Percentiles rank a stretch among this genome's conserved stretches.
Conservation (phyloP, 192 early-diverging fungal genomes). For the Obelidium mucronatum region DNA sequence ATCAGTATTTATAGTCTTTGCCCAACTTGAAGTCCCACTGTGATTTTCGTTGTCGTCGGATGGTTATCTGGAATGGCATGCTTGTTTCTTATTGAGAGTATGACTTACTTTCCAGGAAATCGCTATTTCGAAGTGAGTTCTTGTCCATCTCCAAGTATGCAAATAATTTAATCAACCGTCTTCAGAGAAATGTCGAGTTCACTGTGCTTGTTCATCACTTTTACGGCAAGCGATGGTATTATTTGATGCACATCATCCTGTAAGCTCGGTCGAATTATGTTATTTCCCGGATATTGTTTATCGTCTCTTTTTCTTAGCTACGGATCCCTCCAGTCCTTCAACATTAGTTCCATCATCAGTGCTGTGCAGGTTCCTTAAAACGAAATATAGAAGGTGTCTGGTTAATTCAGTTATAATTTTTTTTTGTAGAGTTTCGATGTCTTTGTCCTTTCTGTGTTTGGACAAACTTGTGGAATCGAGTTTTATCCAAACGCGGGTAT, state of each 20-base stretch:
- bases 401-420: too few species aligned
- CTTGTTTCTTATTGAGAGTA: constrained; percentile 72
- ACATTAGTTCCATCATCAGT: constrained; percentile 73
- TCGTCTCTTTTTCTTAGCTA: constrained; percentile 25
- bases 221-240: constrained; percentile 69
- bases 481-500: constrained; percentile 60
- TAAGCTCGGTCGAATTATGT: constrained; percentile 39
- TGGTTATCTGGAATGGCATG: constrained; percentile 65
- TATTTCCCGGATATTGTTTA: background rate
- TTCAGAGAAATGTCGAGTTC: constrained; percentile 71
- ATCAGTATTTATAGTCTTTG: background rate
- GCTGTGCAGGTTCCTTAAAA: constrained; percentile 75
- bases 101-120: constrained; percentile 75
- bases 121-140: constrained; percentile 66
- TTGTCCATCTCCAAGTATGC: too few species aligned
- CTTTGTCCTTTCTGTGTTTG: constrained; percentile 65
- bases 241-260: constrained; percentile 65
- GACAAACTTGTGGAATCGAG: constrained; percentile 71
- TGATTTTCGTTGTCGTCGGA: constrained; percentile 65
- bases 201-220: constrained; percentile 73
- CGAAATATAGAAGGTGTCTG: too few species aligned
- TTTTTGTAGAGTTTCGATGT: constrained; percentile 71
- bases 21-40: constrained; percentile 56
- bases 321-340: constrained; percentile 73
- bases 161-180: too few species aligned